Base-by-base conservation (phyloP, 1,284 basidiomycete genomes). In the Phaffia rhodozyma region DNA sequence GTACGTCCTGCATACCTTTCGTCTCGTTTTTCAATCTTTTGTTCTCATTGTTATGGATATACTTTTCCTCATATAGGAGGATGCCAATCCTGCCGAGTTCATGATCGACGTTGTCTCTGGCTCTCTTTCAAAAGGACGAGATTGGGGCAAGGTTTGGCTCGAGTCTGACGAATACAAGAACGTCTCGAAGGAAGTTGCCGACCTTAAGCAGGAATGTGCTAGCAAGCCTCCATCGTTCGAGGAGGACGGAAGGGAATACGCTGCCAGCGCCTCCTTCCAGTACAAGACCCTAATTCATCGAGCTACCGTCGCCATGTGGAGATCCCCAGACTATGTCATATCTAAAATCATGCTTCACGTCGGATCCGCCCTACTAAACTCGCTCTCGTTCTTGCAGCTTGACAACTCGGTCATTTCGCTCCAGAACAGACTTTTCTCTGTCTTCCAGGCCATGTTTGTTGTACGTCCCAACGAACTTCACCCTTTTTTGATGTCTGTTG, bases 381-480 rank as follows among this genome's bases (percentile, higher is more conserved):
- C 72, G 23, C 75, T 76, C 66, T 68, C 69, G 53, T 74, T 66
- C 54, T 67, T 69, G 30, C 77, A 83, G 67, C 74, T 83, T 3
- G 80, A 83, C 60, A 73, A 82, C 67, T 78, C 79, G 5, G 77
- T 83, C 51, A 81, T 83, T 67, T 86, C 84, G 43, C 82, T 83
- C 0, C 86, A 88, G 72, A 86, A 88, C 75, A 85, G 87, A 72
- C 80, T 89, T 53, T 89, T 89, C 68, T 69, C 71, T 50, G 69
- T 72, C 62, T 75, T 75, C 63, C 60, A 27, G 30, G 30, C 20
- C 11, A 23, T 32, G 34, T 47, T 20, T 23, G 29, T 30, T 13
- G 55, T 55, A 32, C 20, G 54, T 55, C 25, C 18, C 20, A 6
- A 23, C 6, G 6, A 34, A 9, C 32, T 34, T 34, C 9, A 4